Evolutionary conservation across 1,284 basidiomycete genomes (phyloP).

Genomic region (Ganoderma boninense): DNA sequence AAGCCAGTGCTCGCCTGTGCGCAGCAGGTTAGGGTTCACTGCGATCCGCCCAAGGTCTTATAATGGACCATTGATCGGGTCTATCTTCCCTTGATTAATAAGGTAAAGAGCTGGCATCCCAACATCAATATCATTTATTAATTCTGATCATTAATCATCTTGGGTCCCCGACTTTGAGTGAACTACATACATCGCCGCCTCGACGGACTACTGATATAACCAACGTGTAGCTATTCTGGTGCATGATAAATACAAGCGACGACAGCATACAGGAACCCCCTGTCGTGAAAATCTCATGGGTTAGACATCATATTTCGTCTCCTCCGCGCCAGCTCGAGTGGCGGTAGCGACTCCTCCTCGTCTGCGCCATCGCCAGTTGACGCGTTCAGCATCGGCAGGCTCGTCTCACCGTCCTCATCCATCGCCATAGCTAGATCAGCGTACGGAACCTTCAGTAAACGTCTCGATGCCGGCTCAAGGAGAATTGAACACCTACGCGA

Average conservation of each 20-base stretch:
- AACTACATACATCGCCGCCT: neutral
- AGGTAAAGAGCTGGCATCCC: too few species aligned
- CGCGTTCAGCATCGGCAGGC: conserved; percentile 10
- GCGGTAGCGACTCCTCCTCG: conserved; percentile 47
- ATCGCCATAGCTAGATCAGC: conserved; percentile 19
- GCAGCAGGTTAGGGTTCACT: conserved; percentile 7
- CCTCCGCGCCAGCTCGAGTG: conserved; percentile 61
- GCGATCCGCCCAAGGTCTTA: neutral
- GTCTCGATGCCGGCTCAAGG: conserved; percentile 8
- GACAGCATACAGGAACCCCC: neutral
- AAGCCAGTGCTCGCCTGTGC: neutral
- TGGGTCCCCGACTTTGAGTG: too few species aligned
- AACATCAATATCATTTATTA: neutral
- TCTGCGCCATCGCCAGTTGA: conserved; percentile 2
- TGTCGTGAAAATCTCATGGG: neutral
- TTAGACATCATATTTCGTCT: conserved; percentile 6
- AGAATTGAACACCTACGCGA: conserved; percentile 28
- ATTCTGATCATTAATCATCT: neutral
- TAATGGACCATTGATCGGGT: neutral
- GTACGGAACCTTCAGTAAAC: neutral
- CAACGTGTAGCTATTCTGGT: neutral
- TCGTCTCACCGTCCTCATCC: conserved; percentile 51
- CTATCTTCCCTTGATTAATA: neutral
- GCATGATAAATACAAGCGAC: neutral
- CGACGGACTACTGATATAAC: neutral